phyloP scores from a whole-genome alignment of 257 asterid genomes.

The Solanum verrucosum region DNA sequence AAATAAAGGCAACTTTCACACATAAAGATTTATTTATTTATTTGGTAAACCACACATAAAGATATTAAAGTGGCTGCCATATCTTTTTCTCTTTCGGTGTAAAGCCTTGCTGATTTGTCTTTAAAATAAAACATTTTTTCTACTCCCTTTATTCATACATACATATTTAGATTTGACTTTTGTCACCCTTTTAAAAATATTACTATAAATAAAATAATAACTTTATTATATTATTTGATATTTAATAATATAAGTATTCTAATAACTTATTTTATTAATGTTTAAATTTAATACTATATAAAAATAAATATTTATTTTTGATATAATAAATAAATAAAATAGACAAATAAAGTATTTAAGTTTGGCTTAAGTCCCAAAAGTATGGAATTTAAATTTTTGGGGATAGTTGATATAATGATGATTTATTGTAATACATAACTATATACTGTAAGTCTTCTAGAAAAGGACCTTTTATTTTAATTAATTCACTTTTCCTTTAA shows the following conservation, averaged over 20 bases:
- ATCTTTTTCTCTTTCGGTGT: slow-evolving; percentile 36
- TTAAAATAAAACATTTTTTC: background rate
- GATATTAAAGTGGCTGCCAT: slow-evolving; percentile 1
- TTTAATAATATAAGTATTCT: background rate
- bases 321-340: background rate
- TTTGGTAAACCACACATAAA: background rate
- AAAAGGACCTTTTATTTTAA: slow-evolving; percentile 13
- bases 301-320: background rate
- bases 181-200: too few species aligned
- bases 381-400: background rate
- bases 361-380: background rate
- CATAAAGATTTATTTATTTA: too few species aligned
- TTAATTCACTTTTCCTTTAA: background rate
- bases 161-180: background rate
- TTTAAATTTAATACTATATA: background rate
- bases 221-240: background rate
- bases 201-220: too few species aligned
- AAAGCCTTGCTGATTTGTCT: slow-evolving; percentile 12
- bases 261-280: background rate
- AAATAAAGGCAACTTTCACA: background rate
- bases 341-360: background rate
- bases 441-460: background rate
- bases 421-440: background rate
- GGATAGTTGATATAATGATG: background rate
- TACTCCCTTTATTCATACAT: background rate